phyloP scores from a whole-genome alignment of 208 protist genomes.

The Wallacemonas rigidus region DNA sequence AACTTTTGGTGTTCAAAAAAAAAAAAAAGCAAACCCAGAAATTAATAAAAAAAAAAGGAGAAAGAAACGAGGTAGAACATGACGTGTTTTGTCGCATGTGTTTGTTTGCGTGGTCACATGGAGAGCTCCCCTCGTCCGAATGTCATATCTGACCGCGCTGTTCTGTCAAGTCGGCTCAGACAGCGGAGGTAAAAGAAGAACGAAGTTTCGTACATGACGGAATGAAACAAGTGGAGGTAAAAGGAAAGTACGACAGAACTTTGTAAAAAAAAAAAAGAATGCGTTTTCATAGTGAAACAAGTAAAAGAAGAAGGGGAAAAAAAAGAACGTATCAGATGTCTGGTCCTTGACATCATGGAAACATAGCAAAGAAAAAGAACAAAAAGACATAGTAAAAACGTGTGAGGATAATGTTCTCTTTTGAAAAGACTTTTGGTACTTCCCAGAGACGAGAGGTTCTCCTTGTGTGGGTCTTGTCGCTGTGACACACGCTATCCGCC shows the following conservation, averaged over 20 bases:
- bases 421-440: conserved; percentile 12
- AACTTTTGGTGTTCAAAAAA: conserved; percentile 4
- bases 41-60: conserved; percentile 9
- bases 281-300: not conserved
- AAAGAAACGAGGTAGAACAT: conserved; percentile 2
- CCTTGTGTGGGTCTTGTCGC: too few species aligned
- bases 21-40: not conserved
- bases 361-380: not conserved
- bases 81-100: not conserved
- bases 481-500: too few species aligned
- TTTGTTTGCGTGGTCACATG: too few species aligned
- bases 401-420: not conserved
- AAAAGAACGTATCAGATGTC: not conserved
- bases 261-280: too few species aligned
- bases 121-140: too few species aligned
- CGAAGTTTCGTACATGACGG: too few species aligned
- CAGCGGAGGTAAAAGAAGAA: too few species aligned
- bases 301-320: not conserved
- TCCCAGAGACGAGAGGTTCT: not conserved
- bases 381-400: conserved; percentile 13
- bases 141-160: too few species aligned
- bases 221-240: too few species aligned
- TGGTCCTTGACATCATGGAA: too few species aligned
- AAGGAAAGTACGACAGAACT: too few species aligned
- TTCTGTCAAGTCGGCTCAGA: too few species aligned